Conservation (phyloP, 495 filamentous ascomycete species). For the Penicillium bialowiezense region DNA sequence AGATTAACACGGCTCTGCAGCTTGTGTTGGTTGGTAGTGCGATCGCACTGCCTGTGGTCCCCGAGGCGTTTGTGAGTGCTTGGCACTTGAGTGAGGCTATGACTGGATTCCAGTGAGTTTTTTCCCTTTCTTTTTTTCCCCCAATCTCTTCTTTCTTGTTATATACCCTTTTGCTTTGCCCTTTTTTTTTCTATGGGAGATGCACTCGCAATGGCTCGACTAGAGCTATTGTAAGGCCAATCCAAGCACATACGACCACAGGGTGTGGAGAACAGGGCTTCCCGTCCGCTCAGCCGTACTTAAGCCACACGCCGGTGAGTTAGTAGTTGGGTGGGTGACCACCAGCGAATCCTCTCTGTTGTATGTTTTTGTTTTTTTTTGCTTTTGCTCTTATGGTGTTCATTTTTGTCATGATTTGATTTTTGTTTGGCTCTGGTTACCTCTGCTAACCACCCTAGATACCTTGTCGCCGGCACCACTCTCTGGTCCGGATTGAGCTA, state of each 20-base stretch:
- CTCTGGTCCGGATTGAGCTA: constrained; percentile 84
- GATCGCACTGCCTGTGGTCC: constrained; percentile 68
- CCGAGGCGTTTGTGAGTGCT: constrained; percentile 36
- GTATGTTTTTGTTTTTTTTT: constrained; percentile 27
- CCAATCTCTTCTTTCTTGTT: neutral
- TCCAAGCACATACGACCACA: no score
- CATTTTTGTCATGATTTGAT: neutral
- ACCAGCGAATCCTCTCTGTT: constrained; percentile 49
- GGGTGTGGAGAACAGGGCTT: no score
- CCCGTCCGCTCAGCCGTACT: no score
- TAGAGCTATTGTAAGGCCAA: constrained; percentile 10
- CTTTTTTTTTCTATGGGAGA: neutral
- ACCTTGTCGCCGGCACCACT: constrained; percentile 76
- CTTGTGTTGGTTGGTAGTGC: constrained; percentile 73
- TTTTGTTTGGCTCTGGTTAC: neutral
- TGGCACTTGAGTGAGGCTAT: constrained; percentile 55
- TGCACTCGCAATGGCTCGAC: neutral
- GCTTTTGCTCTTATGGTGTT: constrained; percentile 10
- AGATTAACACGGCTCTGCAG: constrained; percentile 83
- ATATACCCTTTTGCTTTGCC: neutral
- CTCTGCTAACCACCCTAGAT: constrained; percentile 26
- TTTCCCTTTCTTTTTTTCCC: neutral
- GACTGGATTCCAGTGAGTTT: constrained; percentile 69
- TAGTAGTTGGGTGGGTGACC: constrained; percentile 52
- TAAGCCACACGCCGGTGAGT: constrained; percentile 48